phyloP scores from a whole-genome alignment of 2,329 filamentous ascomycete genomes.

The Dothideomycetidae sp. region DNA sequence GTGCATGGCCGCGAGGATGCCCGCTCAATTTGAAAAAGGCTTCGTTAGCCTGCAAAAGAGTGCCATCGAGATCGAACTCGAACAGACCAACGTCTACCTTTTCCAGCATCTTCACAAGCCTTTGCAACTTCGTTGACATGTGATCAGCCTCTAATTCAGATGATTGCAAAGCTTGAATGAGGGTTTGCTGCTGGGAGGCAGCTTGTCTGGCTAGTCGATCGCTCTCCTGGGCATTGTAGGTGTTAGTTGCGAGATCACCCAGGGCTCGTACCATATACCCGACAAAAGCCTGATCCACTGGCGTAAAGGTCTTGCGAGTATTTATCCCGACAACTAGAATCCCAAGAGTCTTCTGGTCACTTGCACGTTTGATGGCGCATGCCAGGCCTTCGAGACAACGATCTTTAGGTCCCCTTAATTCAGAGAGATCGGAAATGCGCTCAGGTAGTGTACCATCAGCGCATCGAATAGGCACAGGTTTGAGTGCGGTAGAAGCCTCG shows the following conservation, averaged over 20 bases:
- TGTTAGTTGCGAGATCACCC: constrained; percentile 9
- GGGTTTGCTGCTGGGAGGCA: constrained; percentile 4
- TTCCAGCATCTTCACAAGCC: constrained; percentile 7
- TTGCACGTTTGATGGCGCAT: constrained; percentile 6
- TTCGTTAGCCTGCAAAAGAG: constrained; percentile 10
- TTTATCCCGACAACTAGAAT: constrained; percentile 8
- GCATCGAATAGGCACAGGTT: not conserved
- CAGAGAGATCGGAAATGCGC: constrained; percentile 6
- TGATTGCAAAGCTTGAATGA: constrained; percentile 1
- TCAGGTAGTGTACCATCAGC: constrained; percentile 3
- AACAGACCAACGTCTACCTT: constrained; percentile 11
- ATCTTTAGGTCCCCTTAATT: constrained; percentile 1
- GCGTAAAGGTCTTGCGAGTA: constrained; percentile 8
- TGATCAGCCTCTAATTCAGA: constrained; percentile 7
- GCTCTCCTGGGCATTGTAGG: constrained; percentile 7
- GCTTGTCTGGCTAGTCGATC: constrained; percentile 7
- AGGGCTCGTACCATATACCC: constrained; percentile 7
- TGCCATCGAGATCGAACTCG: constrained; percentile 10
- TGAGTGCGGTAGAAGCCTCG: constrained; percentile 2
- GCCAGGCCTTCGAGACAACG: constrained; percentile 4
- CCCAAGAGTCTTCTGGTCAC: constrained; percentile 6
- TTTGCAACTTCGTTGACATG: constrained; percentile 6
- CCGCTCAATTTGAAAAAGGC: constrained; percentile 8
- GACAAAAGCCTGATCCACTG: constrained; percentile 8
- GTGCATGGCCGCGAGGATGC: not conserved